These are phyloP conservation scores for Microbotryomycetes sp. DNA, from an alignment of 1,284 basidiomycete genomes.

Conservation along the genomic window DNA sequence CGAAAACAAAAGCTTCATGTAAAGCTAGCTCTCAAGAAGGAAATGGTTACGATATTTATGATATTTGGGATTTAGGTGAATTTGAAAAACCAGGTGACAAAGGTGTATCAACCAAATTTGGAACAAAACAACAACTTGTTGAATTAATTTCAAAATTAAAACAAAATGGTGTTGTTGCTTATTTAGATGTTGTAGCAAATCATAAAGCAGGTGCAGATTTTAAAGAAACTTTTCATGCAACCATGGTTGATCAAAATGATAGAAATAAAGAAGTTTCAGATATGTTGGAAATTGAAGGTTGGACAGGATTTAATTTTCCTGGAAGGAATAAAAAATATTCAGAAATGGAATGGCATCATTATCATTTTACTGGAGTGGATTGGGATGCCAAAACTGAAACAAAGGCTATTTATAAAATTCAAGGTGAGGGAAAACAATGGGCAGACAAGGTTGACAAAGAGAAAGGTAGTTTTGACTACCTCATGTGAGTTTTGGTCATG, in stretches of 20 bases:
- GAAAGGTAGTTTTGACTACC: constrained; percentile 43
- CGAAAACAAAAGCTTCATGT: constrained; percentile 41
- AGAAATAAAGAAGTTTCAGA: constrained; percentile 52
- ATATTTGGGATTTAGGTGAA: constrained; percentile 61
- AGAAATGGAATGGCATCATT: constrained; percentile 48
- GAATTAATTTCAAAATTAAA: constrained; percentile 52
- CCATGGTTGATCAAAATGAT: constrained; percentile 60
- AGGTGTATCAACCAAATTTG: constrained; percentile 69
- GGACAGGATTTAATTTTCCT: constrained; percentile 76
- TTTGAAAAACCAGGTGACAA: constrained; percentile 77
- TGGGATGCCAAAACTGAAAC: constrained; percentile 66
- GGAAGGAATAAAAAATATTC: constrained; percentile 63
- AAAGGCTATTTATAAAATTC: constrained; percentile 43
- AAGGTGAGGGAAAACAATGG: constrained; percentile 54
- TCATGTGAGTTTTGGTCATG: constrained; percentile 38
- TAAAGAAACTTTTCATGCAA: constrained; percentile 64
- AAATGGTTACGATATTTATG: constrained; percentile 47
- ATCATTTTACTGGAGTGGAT: constrained; percentile 60
- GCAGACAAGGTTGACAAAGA: constrained; percentile 42
- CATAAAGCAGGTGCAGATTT: constrained; percentile 69
- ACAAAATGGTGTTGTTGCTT: constrained; percentile 53
- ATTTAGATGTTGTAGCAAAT: constrained; percentile 55
- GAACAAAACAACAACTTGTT: constrained; percentile 73
- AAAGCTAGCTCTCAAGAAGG: constrained; percentile 43
- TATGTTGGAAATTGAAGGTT: constrained; percentile 69